Percentiles rank a stretch among this genome's conserved stretches.
phyloP scores from a whole-genome alignment of 2,329 filamentous ascomycete genomes.

The Calycina marina region DNA sequence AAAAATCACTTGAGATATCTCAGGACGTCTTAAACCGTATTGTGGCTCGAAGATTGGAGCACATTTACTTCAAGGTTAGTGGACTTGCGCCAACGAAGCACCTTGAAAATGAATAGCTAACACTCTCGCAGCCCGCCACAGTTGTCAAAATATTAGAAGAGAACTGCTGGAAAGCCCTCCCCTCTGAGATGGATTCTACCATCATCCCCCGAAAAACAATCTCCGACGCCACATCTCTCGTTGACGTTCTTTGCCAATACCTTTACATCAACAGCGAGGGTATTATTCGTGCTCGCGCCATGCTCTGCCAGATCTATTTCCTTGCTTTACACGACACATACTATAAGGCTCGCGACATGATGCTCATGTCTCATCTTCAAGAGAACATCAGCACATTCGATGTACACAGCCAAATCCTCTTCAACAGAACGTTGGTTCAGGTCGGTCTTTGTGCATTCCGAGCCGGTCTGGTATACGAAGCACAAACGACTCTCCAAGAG shows the following conservation, averaged over 20 bases:
- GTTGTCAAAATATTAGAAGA: constrained; percentile 91
- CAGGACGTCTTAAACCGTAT: constrained; percentile 88
- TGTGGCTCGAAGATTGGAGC: constrained; percentile 85
- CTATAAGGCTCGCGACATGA: constrained; percentile 96
- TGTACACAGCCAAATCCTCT: constrained; percentile 92
- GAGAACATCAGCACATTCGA: constrained; percentile 96
- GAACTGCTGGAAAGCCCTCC: constrained; percentile 77
- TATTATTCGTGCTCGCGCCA: constrained; percentile 88
- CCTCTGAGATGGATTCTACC: constrained; percentile 53
- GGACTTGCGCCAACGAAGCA: not conserved
- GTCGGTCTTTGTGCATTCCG: constrained; percentile 98
- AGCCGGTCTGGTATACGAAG: constrained; percentile 90
- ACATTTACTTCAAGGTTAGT: constrained; percentile 90
- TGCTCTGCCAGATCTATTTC: constrained; percentile 99
- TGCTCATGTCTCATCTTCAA: constrained; percentile 98
- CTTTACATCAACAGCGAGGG: constrained; percentile 90
- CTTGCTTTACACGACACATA: constrained; percentile 94
- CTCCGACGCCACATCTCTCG: constrained; percentile 57
- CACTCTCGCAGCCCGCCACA: constrained; percentile 51
- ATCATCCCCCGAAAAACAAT: constrained; percentile 62
- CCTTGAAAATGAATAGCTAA: constrained; percentile 8
- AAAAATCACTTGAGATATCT: constrained; percentile 52
- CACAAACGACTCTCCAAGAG: constrained; percentile 93
- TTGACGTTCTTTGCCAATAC: constrained; percentile 84
- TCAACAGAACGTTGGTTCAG: constrained; percentile 95